Conservation (phyloP, 2,329 filamentous ascomycete species). For the Trichoderma aggressivum region DNA sequence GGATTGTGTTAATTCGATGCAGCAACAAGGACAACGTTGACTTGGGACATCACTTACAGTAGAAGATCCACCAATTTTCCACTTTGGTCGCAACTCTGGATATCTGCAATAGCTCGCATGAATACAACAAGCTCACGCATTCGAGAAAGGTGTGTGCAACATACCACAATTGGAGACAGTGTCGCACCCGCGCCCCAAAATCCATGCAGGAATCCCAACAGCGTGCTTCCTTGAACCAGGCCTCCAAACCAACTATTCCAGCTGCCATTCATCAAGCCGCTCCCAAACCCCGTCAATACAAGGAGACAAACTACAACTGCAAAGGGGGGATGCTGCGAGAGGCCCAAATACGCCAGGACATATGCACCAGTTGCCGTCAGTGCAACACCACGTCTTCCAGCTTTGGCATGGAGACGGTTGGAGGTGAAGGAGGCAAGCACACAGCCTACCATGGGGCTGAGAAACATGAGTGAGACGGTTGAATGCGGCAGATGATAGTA, state of each 20-base stretch:
- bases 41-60: neutral
- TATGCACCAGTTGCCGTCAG: conserved; percentile 58
- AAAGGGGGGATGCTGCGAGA: conserved; percentile 64
- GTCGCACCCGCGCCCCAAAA: conserved; percentile 69
- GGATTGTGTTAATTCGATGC: neutral
- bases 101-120: neutral
- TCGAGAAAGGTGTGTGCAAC: conserved; percentile 59
- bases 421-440: conserved; percentile 39
- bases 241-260: conserved; percentile 60
- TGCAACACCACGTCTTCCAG: conserved; percentile 56
- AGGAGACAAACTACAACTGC: conserved; percentile 63
- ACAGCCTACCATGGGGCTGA: conserved; percentile 42
- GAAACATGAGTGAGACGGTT: conserved; percentile 43
- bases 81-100: conserved; percentile 1
- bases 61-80: conserved; percentile 16
- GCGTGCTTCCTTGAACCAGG: conserved; percentile 55
- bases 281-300: conserved; percentile 66
- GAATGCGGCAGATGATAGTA: conserved; percentile 42
- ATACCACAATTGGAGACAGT: conserved; percentile 65
- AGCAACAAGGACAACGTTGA: neutral
- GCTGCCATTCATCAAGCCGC: conserved; percentile 58
- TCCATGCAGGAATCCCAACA: conserved; percentile 66
- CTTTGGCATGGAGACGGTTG: conserved; percentile 35
- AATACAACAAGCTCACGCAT: neutral
- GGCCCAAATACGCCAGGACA: conserved; percentile 59